phyloP scores from a whole-genome alignment of 2,329 filamentous ascomycete genomes.

The Clonostachys rosea region DNA sequence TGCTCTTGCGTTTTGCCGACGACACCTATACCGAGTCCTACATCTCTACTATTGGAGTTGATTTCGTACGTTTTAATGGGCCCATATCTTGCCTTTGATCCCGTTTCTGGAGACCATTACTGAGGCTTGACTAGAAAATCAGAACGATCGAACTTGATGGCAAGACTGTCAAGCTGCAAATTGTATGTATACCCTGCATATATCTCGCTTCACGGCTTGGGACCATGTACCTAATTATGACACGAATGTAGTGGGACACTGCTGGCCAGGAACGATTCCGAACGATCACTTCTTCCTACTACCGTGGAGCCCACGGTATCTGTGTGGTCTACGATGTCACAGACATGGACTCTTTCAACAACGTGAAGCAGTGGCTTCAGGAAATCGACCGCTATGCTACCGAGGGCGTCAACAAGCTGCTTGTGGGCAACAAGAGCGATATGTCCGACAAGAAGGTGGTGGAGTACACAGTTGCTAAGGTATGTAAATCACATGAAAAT shows the following conservation, averaged over 20 bases:
- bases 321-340: slow-evolving; percentile 99
- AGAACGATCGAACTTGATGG: slow-evolving; percentile 98
- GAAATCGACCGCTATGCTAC: slow-evolving; percentile 99
- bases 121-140: slow-evolving; percentile 71
- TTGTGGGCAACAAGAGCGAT: slow-evolving; percentile 99
- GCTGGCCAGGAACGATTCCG: slow-evolving; percentile 99
- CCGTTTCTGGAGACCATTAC: slow-evolving; percentile 6
- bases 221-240: neutral
- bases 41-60: slow-evolving; percentile 99
- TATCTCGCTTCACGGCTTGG: neutral
- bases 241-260: slow-evolving; percentile 81
- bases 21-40: slow-evolving; percentile 99
- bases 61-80: slow-evolving; percentile 69
- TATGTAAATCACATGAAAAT: slow-evolving; percentile 33
- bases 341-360: slow-evolving; percentile 99
- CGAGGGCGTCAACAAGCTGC: slow-evolving; percentile 98
- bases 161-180: slow-evolving; percentile 99
- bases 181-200: slow-evolving; percentile 58
- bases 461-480: slow-evolving; percentile 99
- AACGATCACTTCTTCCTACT: slow-evolving; percentile 99
- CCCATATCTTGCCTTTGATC: neutral
- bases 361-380: slow-evolving; percentile 99
- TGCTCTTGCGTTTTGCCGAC: slow-evolving; percentile 96
- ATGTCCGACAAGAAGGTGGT: slow-evolving; percentile 99
- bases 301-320: slow-evolving; percentile 97